Percentiles rank a stretch among this genome's conserved stretches.
These are phyloP conservation scores for Fagus sylvatica DNA, from an alignment of 306 rosid species.

Conservation along the genomic window DNA sequence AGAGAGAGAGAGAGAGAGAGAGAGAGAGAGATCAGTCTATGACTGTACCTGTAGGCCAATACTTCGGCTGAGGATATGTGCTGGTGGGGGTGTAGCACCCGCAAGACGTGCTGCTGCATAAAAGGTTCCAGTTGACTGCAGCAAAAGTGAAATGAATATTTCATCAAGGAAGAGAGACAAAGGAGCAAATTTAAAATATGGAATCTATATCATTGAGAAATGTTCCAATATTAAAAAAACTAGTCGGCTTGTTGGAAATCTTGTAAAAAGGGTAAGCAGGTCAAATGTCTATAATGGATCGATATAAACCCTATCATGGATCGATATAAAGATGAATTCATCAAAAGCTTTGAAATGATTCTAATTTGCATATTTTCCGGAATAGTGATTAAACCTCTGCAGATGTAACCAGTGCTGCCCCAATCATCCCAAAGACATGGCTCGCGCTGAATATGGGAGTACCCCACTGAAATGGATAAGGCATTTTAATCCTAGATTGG, in stretches of 20 bases:
- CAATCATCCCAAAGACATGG: slow-evolving; percentile 96
- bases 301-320: not conserved
- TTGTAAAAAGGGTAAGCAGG: not conserved
- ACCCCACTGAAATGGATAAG: slow-evolving; percentile 98
- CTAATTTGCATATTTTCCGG: not conserved
- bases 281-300: not conserved
- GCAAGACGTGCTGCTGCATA: slow-evolving; percentile 93
- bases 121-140: slow-evolving; percentile 86
- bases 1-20: not conserved
- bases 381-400: slow-evolving; percentile 65
- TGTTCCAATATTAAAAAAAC: not conserved
- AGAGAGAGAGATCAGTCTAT: not conserved
- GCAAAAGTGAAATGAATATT: slow-evolving; percentile 10
- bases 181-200: not conserved
- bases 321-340: not conserved
- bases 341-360: not conserved
- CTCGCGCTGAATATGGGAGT: slow-evolving; percentile 91
- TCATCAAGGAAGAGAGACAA: not conserved
- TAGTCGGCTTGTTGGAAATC: not conserved
- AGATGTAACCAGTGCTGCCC: slow-evolving; percentile 86
- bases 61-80: slow-evolving; percentile 75
- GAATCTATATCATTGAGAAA: not conserved
- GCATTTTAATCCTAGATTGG: slow-evolving; percentile 69
- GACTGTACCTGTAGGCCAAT: slow-evolving; percentile 76
- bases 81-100: slow-evolving; percentile 98